phyloP scores from a whole-genome alignment of 192 early-diverging fungal genomes.

The Podila clonocystis region DNA sequence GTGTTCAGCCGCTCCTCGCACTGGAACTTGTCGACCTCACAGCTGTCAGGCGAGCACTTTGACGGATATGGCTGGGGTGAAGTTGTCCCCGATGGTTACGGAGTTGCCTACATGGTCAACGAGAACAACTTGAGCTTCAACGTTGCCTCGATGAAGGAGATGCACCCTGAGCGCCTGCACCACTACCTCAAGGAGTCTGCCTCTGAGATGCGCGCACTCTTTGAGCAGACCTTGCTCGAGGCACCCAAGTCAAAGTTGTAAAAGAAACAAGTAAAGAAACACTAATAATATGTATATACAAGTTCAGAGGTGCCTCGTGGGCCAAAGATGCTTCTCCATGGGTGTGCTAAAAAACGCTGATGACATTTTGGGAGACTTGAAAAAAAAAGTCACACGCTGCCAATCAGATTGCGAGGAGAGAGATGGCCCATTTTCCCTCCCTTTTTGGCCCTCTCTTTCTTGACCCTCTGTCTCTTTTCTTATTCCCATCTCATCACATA shows the following conservation, averaged over 20 bases:
- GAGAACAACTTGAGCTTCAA: slow-evolving; percentile 88
- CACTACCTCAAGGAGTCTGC: slow-evolving; percentile 90
- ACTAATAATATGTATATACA: neutral
- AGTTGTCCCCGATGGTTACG: slow-evolving; percentile 91
- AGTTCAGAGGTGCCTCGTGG: neutral
- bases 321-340: too few species aligned
- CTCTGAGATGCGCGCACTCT: slow-evolving; percentile 83
- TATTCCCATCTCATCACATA: neutral
- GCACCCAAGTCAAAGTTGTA: slow-evolving; percentile 75
- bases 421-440: neutral
- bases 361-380: too few species aligned
- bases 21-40: slow-evolving; percentile 94
- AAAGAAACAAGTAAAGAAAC: too few species aligned
- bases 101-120: slow-evolving; percentile 93
- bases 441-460: neutral
- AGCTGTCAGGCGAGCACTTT: slow-evolving; percentile 92
- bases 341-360: too few species aligned
- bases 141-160: slow-evolving; percentile 73
- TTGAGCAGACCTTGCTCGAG: slow-evolving; percentile 70
- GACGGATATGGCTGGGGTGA: slow-evolving; percentile 93
- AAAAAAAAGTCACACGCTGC: too few species aligned
- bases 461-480: neutral
- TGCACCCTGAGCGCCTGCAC: slow-evolving; percentile 72
- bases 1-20: slow-evolving; percentile 81
- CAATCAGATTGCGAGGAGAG: too few species aligned